These are phyloP conservation scores for Gnetum montanum DNA, from an alignment of 75 land plant genomes.

Conservation along the genomic window DNA sequence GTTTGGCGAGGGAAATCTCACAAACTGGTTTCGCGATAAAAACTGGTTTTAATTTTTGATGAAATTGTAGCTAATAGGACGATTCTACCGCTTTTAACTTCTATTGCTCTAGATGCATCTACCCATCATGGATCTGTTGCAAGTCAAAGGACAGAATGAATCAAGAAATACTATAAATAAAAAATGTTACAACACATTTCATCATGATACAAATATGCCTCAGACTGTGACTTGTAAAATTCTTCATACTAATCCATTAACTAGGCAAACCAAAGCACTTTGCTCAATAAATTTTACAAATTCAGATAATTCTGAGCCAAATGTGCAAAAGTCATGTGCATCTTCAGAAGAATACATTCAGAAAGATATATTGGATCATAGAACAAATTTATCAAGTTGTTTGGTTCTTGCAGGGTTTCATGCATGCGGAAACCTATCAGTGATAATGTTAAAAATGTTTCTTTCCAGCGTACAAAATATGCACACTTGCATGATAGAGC, in stretches of 20 bases:
- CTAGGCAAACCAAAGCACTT: slow-evolving; percentile 10
- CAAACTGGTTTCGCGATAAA: too few species aligned
- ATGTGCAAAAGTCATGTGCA: too few species aligned
- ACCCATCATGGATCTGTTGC: slow-evolving; percentile 72
- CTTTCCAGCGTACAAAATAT: too few species aligned
- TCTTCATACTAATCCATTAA: slow-evolving; percentile 31
- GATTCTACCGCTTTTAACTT: too few species aligned
- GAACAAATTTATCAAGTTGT: too few species aligned
- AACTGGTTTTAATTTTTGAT: too few species aligned
- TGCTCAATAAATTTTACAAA: not conserved
- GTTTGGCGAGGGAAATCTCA: too few species aligned
- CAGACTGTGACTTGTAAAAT: slow-evolving; percentile 48
- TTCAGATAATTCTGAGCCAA: not conserved
- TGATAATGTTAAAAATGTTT: slow-evolving; percentile 79
- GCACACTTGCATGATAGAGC: slow-evolving; percentile 39
- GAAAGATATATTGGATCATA: too few species aligned
- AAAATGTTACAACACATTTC: slow-evolving; percentile 25
- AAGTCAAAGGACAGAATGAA: slow-evolving; percentile 59
- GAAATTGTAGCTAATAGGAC: too few species aligned
- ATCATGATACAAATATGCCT: slow-evolving; percentile 23
- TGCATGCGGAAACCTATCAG: slow-evolving; percentile 97
- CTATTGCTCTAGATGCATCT: slow-evolving; percentile 78
- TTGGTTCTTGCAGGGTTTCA: slow-evolving; percentile 88
- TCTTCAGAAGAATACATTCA: too few species aligned
- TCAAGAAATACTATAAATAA: slow-evolving; percentile 62